Base-by-base conservation (phyloP, 2,329 filamentous ascomycete species). In the Stagonosporopsis tanaceti region DNA sequence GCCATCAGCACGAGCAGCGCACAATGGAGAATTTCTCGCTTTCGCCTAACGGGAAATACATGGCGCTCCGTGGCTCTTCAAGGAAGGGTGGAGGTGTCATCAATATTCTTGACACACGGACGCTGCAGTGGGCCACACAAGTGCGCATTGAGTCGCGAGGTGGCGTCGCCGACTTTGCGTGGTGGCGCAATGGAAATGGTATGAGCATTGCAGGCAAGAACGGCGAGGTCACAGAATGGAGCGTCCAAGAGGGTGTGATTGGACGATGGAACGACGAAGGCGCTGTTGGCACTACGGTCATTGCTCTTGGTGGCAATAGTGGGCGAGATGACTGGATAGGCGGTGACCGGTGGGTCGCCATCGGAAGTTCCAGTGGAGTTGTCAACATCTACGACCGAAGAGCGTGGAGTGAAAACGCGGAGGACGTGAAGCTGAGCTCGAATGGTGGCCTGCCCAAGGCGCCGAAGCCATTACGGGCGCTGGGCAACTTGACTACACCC, bases 361-460 rank as follows among this genome's bases (percentile, higher is more conserved):
- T 97, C 40, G 95, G 95, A 11, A 93, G 90, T 57, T 90, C 87
- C 62, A 93, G 87, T 60, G 95, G 95, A 57, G 91, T 99, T 56
- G 87, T 96, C 55, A 98, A 98, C 76, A 84, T 99, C 60, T 99
- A 99, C 79, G 92, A 98, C 73, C 89, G 95, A 5, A 81, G 85
- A 62, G 81, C 84, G 27, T 88, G 92, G 79, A 78, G 79, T 37
- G 76, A 75, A 32, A 67, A 69, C n/a, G 57, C 51, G n/a, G 42
- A 55, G n/a, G 50, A 54, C 4, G 32, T 28, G 4, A 46, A 61
- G 8, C 57, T 69, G 17, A 71, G 76, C 22, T 55, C 68, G 7
- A 77, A 79, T 41, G 68, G 69, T 35, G 79, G 81, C 17, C 79
- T 95, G 58, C 88, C 88, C 27, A 82, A 84, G 62, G 82, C 84